A percentile compares a stretch with the other conserved stretches of the same genome.
These are phyloP conservation scores for Stromatinia cepivora DNA, from an alignment of 2,329 filamentous ascomycete species.

Conservation along the genomic window DNA sequence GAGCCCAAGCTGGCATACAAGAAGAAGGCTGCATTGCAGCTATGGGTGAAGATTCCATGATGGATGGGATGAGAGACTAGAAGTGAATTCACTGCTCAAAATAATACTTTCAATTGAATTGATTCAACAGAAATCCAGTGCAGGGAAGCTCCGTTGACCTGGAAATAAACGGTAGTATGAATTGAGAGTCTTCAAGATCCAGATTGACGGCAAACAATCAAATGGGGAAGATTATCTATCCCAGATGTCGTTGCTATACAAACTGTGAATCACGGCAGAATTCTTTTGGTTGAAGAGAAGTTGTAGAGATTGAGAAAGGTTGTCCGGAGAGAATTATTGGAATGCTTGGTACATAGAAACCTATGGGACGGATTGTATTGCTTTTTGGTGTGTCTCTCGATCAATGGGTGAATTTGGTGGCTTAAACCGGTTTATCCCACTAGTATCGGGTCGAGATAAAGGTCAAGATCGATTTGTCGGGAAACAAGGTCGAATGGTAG, in stretches of 20 bases:
- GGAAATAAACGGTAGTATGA: constrained; percentile 7
- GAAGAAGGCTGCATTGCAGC: constrained; percentile 84
- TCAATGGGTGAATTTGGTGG: constrained; percentile 8
- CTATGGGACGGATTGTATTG: not conserved
- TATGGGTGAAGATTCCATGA: constrained; percentile 92
- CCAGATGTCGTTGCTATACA: constrained; percentile 23
- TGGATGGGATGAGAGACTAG: not conserved
- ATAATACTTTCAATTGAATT: constrained; percentile 21
- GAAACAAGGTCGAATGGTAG: not conserved
- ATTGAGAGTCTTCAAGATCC: not conserved
- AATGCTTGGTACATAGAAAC: constrained; percentile 23
- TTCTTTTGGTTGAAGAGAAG: not conserved
- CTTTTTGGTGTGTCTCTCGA: not conserved
- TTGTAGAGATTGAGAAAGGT: constrained; percentile 15
- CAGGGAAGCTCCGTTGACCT: constrained; percentile 2
- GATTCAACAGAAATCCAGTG: not conserved
- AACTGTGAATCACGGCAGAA: constrained; percentile 4
- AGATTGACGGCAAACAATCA: constrained; percentile 18
- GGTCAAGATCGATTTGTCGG: constrained; percentile 10
- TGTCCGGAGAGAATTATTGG: constrained; percentile 17
- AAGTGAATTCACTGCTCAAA: constrained; percentile 17
- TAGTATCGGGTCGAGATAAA: constrained; percentile 8
- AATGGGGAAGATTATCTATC: constrained; percentile 15
- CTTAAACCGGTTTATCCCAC: not conserved
- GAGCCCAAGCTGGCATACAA: constrained; percentile 62